Evolutionary conservation across 2,329 filamentous ascomycete species (phyloP).

Genomic region (Didymella keratinophila): DNA sequence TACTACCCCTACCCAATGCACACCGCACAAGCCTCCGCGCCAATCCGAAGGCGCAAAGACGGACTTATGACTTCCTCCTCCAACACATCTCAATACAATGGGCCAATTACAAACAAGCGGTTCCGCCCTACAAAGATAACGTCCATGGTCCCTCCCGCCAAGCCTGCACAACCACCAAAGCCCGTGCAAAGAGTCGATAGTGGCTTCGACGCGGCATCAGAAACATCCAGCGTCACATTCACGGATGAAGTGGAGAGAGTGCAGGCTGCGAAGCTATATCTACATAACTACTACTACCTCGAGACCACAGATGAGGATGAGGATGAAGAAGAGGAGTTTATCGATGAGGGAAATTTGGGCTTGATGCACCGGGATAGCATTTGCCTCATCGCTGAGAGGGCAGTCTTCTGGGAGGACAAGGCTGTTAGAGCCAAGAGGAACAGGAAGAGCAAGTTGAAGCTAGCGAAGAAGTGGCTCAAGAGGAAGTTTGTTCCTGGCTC

Average conservation of each 20-base stretch:
- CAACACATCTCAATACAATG: neutral
- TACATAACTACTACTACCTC: neutral
- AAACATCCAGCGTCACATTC: constrained; percentile 8
- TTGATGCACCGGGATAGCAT: constrained; percentile 8
- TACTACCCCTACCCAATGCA: constrained; percentile 11
- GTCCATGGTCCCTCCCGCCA: neutral
- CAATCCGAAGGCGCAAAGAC: neutral
- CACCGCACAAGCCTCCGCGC: neutral
- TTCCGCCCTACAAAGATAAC: neutral
- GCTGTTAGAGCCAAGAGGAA: neutral
- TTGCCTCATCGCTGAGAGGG: constrained; percentile 6
- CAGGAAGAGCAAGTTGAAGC: neutral
- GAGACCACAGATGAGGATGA: neutral
- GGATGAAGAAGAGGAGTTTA: neutral
- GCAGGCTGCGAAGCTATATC: neutral
- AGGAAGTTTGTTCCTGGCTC: neutral
- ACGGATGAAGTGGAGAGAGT: constrained; percentile 8
- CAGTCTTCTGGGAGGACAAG: constrained; percentile 6
- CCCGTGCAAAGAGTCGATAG: constrained; percentile 5
- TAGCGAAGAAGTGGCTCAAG: constrained; percentile 2
- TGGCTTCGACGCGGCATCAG: constrained; percentile 6
- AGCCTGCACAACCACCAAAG: neutral
- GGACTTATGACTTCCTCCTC: neutral
- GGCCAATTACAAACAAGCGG: neutral
- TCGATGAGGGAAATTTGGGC: neutral